A percentile compares a stretch with the other conserved stretches of the same genome.
These are phyloP conservation scores for Geranium rotundifolium DNA, from an alignment of 345 rosid genomes.

Conservation along the genomic window DNA sequence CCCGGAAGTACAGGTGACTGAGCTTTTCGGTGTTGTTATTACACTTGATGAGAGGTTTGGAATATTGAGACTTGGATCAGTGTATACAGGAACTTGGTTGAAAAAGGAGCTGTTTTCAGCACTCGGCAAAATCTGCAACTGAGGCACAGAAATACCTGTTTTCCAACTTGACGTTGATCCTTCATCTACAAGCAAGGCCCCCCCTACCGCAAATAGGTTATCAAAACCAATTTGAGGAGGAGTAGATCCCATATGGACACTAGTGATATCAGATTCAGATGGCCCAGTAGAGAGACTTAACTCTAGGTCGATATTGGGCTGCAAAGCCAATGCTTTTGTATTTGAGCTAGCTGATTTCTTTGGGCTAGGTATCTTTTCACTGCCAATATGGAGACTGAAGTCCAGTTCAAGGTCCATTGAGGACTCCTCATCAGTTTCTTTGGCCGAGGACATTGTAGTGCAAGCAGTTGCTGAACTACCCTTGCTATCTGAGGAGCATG, in stretches of 20 bases:
- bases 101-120: slow-evolving; percentile 15
- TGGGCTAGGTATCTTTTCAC: slow-evolving; percentile 35
- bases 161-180: slow-evolving; percentile 39
- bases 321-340: not conserved
- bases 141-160: slow-evolving; percentile 26
- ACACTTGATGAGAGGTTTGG: slow-evolving; percentile 46
- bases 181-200: slow-evolving; percentile 32
- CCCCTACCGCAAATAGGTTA: too few relatives aligned
- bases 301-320: slow-evolving; percentile 54
- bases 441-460: slow-evolving; percentile 60
- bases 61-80: slow-evolving; percentile 20
- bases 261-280: slow-evolving; percentile 64
- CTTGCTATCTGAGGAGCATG: slow-evolving; percentile 88
- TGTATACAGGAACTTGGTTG: slow-evolving; percentile 18
- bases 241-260: slow-evolving; percentile 25
- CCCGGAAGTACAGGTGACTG: slow-evolving; percentile 88
- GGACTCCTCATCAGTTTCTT: slow-evolving; percentile 74
- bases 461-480: slow-evolving; percentile 78
- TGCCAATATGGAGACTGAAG: slow-evolving; percentile 75
- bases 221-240: slow-evolving; percentile 18
- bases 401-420: slow-evolving; percentile 78
- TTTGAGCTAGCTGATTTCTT: slow-evolving; percentile 15
- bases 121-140: slow-evolving; percentile 22
- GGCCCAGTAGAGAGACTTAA: slow-evolving; percentile 68
- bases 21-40: slow-evolving; percentile 38